Evolutionary conservation across 257 asterid species (phyloP).

Genomic region (Perilla frutescens): DNA sequence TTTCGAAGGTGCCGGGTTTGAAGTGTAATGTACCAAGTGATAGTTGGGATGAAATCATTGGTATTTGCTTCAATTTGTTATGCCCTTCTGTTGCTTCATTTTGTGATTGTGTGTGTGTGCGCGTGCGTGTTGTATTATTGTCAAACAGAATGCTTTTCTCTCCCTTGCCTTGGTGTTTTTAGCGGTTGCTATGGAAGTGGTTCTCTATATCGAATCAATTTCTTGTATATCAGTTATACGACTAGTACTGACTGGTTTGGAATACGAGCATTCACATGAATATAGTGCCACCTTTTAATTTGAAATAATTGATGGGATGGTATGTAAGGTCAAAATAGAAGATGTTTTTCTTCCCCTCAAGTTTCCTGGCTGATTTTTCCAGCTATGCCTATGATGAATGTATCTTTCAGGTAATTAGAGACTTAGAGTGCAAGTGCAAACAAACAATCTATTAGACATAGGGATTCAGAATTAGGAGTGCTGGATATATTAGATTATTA

Average conservation of each 20-base stretch:
- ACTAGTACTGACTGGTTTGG: not conserved
- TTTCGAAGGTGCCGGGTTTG: not conserved
- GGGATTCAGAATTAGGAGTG: not conserved
- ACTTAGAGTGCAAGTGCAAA: not conserved
- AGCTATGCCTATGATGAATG: not conserved
- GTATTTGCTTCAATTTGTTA: slow-evolving; percentile 2
- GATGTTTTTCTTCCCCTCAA: not conserved
- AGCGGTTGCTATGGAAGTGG: not conserved
- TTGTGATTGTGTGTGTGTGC: not conserved
- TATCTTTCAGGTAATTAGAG: not conserved
- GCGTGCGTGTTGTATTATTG: not conserved
- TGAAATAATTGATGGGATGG: not conserved
- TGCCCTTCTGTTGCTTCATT: not conserved
- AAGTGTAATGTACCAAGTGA: not conserved
- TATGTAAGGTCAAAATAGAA: not conserved
- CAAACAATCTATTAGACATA: not conserved
- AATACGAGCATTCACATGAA: not conserved
- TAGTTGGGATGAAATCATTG: not conserved
- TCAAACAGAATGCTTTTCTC: not conserved
- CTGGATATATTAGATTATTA: not conserved
- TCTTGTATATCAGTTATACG: not conserved
- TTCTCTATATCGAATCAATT: not conserved
- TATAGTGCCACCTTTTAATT: slow-evolving; percentile 4
- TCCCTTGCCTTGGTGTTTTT: not conserved
- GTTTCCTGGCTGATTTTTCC: not conserved